phyloP scores from a whole-genome alignment of 2,329 filamentous ascomycete genomes.

The Massarina eburnea region DNA sequence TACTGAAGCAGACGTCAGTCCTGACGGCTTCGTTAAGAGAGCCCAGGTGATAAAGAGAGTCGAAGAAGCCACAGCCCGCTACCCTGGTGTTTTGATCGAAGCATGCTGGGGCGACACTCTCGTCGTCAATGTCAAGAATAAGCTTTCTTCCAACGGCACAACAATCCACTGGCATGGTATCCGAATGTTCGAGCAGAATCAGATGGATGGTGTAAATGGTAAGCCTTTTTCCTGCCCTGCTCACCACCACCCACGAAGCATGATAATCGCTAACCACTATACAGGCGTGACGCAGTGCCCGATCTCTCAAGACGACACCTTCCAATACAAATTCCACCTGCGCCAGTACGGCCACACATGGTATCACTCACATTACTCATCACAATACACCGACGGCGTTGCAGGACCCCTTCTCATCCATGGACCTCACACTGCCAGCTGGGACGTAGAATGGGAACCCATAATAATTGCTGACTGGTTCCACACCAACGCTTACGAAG shows the following conservation, averaged over 20 bases:
- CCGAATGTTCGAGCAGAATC: conserved; percentile 52
- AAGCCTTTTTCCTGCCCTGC: not conserved
- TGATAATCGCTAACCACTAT: not conserved
- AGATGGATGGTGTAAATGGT: conserved; percentile 59
- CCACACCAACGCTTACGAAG: conserved; percentile 16
- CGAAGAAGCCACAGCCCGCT: conserved; percentile 1
- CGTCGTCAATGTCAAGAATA: conserved; percentile 51
- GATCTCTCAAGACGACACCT: conserved; percentile 49
- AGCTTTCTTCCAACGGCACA: conserved; percentile 57
- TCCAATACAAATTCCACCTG: conserved; percentile 21
- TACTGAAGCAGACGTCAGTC: conserved; percentile 10
- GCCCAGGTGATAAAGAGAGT: conserved; percentile 23
- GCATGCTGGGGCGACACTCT: conserved; percentile 29
- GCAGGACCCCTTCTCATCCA: conserved; percentile 31
- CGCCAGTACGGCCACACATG: conserved; percentile 29
- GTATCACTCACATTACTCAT: conserved; percentile 44
- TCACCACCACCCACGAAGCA: not conserved
- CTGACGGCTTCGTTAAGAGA: conserved; percentile 22
- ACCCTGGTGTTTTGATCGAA: conserved; percentile 23
- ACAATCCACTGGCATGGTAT: conserved; percentile 65
- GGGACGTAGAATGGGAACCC: conserved; percentile 17
- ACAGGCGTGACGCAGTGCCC: conserved; percentile 46
- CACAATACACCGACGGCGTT: conserved; percentile 44
- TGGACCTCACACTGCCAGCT: conserved; percentile 17
- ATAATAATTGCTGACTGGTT: conserved; percentile 24